phyloP scores from a whole-genome alignment of 805 yeast species.

The Saccharomycopsis sp. region DNA sequence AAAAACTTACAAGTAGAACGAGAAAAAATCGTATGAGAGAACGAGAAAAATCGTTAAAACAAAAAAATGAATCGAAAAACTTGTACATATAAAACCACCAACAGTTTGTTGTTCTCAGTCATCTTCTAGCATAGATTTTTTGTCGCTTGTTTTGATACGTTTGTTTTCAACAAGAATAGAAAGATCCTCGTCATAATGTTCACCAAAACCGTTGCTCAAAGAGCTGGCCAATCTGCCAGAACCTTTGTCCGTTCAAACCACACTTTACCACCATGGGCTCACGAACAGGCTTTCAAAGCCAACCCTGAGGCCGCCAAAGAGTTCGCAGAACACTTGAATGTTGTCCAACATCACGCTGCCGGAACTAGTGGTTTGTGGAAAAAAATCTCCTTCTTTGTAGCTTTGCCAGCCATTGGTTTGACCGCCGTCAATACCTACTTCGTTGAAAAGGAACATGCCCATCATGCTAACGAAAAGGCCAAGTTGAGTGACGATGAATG shows the following conservation, averaged over 20 bases:
- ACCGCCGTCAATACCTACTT: slow-evolving; percentile 76
- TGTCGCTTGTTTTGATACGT: background rate
- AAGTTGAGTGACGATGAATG: slow-evolving; percentile 80
- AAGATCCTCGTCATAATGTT: slow-evolving; percentile 9
- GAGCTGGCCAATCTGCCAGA: slow-evolving; percentile 2
- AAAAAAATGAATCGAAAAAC: background rate
- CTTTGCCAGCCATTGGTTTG: slow-evolving; percentile 72
- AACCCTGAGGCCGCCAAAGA: slow-evolving; percentile 65
- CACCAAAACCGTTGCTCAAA: slow-evolving; percentile 10
- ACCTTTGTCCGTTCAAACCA: slow-evolving; percentile 19
- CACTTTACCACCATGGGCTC: slow-evolving; percentile 35
- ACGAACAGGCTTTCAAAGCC: slow-evolving; percentile 41
- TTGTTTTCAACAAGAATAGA: background rate
- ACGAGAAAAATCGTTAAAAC: background rate
- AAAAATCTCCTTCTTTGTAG: slow-evolving; percentile 72
- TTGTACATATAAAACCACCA: background rate
- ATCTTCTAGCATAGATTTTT: too few relatives aligned
- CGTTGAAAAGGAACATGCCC: slow-evolving; percentile 82
- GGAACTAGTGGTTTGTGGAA: slow-evolving; percentile 77
- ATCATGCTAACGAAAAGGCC: slow-evolving; percentile 73
- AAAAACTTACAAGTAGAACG: background rate
- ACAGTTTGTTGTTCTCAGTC: background rate
- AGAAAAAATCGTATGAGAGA: slow-evolving; percentile 1
- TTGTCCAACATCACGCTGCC: slow-evolving; percentile 72
- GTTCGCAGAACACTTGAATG: slow-evolving; percentile 53